Base-by-base conservation (phyloP, 495 filamentous ascomycete genomes). In the Geopyxis carbonaria region DNA sequence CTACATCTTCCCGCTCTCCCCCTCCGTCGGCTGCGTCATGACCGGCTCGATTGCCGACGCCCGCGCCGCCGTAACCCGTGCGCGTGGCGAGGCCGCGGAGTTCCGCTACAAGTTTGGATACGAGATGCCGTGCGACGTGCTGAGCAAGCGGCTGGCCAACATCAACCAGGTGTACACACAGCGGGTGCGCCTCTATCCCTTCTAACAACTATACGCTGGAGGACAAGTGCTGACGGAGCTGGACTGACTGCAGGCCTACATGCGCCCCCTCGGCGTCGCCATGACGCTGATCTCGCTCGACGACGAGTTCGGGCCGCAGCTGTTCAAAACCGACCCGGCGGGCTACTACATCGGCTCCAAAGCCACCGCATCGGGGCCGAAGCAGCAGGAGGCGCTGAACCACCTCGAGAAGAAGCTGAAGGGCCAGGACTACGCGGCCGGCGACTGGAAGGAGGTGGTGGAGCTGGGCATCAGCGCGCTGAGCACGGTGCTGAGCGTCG, bases 121-220 rank as follows among this genome's bases (percentile, higher is more conserved):
- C 61, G 89, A 97, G 67, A 97, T 97, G 91, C 89, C 89, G 40
- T 92, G 82, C 60, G 89, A 97, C 63, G 91, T 80, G 31, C 61
- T 97, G 55, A 80, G 87, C 42, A 97, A 97, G 73, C 70, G 89
- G 59, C 62, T 97, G 63, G 89, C 89, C 49, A 97, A 97, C 59
- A 93, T 97, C 64, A 93, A 83, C 64, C 89, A 97, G 61, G 89
- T 97, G 39, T 97, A 95, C 62, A 97, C 89, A 45, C 89, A 97
- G 64, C 68, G 84, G 61, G 89, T 59, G 44, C 34, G 38, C 16
- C 13, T 6, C 31, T 34, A 15, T 11, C 16, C 21, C 15, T 25
- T 22, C 33, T 29, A 13, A 21, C 15, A n/a, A 36, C 31, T 50
- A 22, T 35, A 28, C 1, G 19, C 27, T 44, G 7, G 23, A 38